Percentiles rank a stretch among this genome's conserved stretches.
Evolutionary conservation across 257 asterid genomes (phyloP).

Genomic region (Solanum sitiens): DNA sequence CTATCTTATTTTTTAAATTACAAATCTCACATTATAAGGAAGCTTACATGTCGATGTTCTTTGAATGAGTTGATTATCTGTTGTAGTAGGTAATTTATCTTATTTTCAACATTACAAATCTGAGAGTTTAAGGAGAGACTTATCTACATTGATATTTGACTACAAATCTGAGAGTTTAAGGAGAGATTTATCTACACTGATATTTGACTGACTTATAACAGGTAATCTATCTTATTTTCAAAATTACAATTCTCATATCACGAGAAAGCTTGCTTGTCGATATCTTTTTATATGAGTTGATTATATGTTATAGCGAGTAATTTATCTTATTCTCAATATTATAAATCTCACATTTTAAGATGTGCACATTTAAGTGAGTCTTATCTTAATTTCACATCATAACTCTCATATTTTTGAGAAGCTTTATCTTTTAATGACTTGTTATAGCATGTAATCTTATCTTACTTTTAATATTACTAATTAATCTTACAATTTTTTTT

Average conservation of each 20-base stretch:
- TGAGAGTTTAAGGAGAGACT: background rate
- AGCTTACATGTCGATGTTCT: background rate
- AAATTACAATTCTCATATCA: too few relatives aligned
- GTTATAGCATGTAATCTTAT: background rate
- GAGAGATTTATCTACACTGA: too few relatives aligned
- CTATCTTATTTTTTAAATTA: too few relatives aligned
- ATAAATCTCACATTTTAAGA: background rate
- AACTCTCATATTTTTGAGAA: background rate
- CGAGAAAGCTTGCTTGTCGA: too few relatives aligned
- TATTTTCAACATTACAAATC: background rate
- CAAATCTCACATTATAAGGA: too few relatives aligned
- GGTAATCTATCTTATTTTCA: background rate
- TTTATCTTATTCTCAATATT: background rate
- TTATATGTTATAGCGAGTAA: background rate
- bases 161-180: background rate
- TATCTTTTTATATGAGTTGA: background rate
- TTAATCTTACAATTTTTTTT: background rate
- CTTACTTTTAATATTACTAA: background rate
- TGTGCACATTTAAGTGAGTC: background rate
- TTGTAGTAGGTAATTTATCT: background rate
- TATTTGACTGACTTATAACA: too few relatives aligned
- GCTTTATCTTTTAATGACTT: too few relatives aligned
- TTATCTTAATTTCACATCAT: background rate
- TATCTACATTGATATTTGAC: too few relatives aligned
- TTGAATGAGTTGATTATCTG: background rate